These are phyloP conservation scores for Antitrichia curtipendula DNA, from an alignment of 225 moss, liverwort and hornwort genomes.

Conservation along the genomic window DNA sequence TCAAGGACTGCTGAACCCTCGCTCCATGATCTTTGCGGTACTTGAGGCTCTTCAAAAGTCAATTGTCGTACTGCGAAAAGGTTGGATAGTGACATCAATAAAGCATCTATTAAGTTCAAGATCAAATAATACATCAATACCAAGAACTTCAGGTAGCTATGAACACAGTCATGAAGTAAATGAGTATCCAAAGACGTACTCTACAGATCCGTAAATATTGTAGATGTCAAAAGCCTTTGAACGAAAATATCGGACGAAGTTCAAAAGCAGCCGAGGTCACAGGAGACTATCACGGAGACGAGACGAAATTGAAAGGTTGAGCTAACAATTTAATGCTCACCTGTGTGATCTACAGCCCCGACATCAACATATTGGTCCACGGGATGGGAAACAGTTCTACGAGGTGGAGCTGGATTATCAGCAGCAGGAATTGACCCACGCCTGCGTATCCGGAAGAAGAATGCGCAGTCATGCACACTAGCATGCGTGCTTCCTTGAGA, in stretches of 20 bases:
- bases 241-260: not conserved
- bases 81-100: not conserved
- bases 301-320: not conserved
- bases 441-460: conserved; percentile 95
- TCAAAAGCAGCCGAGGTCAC: not conserved
- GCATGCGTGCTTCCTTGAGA: conserved; percentile 94
- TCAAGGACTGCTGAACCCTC: conserved; percentile 23
- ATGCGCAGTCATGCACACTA: conserved; percentile 93
- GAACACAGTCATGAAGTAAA: not conserved
- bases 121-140: not conserved
- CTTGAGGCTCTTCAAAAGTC: conserved; percentile 16
- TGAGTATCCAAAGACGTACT: not conserved
- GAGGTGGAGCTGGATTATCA: conserved; percentile 25
- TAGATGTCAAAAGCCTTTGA: not conserved
- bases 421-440: conserved; percentile 46
- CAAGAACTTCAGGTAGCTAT: not conserved
- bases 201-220: not conserved
- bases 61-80: conserved; percentile 32
- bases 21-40: conserved; percentile 26
- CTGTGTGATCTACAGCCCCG: conserved; percentile 17
- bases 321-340: conserved; percentile 5
- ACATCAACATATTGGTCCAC: conserved; percentile 23
- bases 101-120: not conserved
- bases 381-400: conserved; percentile 52
- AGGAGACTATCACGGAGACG: not conserved